A percentile compares a stretch with the other conserved stretches of the same genome.
phyloP scores from a whole-genome alignment of 2,329 filamentous ascomycete genomes.

The Monilinia aucupariae region DNA sequence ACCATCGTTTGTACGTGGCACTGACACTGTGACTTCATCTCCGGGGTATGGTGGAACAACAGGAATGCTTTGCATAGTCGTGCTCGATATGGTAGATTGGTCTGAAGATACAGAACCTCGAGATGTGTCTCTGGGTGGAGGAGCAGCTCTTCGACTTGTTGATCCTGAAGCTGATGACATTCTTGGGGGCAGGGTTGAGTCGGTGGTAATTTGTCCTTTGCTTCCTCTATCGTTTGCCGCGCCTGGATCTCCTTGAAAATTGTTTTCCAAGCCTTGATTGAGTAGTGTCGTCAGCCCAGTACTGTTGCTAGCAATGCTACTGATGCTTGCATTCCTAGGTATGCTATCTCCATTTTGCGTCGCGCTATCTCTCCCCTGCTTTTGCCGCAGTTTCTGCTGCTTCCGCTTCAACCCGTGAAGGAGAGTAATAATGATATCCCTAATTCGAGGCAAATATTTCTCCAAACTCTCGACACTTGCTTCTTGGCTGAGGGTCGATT shows the following conservation, averaged over 20 bases:
- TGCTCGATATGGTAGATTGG: conserved; percentile 66
- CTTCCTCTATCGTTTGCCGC: conserved; percentile 24
- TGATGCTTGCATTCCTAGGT: conserved; percentile 49
- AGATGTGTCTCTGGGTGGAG: conserved; percentile 46
- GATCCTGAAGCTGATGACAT: conserved; percentile 33
- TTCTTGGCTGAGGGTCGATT: conserved; percentile 94
- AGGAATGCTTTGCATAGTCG: conserved; percentile 69
- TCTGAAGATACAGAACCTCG: conserved; percentile 49
- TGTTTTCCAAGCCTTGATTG: conserved; percentile 46
- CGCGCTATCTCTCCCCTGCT: conserved; percentile 47
- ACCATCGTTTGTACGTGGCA: conserved; percentile 37
- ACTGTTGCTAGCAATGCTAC: conserved; percentile 52
- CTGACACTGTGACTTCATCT: conserved; percentile 49
- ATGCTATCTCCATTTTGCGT: conserved; percentile 26
- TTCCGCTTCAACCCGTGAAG: conserved; percentile 95
- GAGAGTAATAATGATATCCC: conserved; percentile 97
- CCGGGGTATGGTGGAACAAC: conserved; percentile 66
- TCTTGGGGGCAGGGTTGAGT: conserved; percentile 44
- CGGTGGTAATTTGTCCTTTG: conserved; percentile 21
- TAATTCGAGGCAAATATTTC: conserved; percentile 85
- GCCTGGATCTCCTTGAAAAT: conserved; percentile 25
- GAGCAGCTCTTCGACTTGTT: conserved; percentile 23
- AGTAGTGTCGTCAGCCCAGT: conserved; percentile 54
- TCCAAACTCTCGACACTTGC: conserved; percentile 91
- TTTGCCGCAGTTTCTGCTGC: conserved; percentile 76